Percentiles rank a stretch among this genome's conserved stretches.
Conservation (phyloP, 441 rosid genomes). For the Macaranga tanarius region DNA sequence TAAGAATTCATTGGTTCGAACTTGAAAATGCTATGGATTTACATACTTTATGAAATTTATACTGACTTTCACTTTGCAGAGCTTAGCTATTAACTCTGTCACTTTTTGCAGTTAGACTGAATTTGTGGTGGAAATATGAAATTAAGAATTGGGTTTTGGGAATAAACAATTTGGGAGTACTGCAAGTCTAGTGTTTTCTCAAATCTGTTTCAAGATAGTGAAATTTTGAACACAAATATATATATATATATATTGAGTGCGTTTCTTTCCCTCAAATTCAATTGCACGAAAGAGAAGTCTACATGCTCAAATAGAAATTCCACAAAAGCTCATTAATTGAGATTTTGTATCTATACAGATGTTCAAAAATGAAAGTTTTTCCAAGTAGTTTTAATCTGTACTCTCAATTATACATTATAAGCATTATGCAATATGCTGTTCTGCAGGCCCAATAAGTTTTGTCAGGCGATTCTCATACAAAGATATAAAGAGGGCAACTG, state of each 20-base stretch:
- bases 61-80: neutral
- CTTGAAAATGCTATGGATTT: conserved; percentile 17
- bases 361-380: too few relatives aligned
- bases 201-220: neutral
- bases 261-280: too few relatives aligned
- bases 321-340: too few relatives aligned
- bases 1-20: neutral
- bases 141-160: neutral
- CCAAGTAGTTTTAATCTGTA: neutral
- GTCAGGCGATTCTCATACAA: conserved; percentile 56
- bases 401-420: neutral
- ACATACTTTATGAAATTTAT: neutral
- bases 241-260: too few relatives aligned
- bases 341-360: too few relatives aligned
- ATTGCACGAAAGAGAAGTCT: too few relatives aligned
- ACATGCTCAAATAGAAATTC: too few relatives aligned
- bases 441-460: conserved; percentile 51
- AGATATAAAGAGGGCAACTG: conserved; percentile 73
- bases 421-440: neutral
- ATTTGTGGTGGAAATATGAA: neutral
- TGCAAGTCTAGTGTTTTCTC: neutral
- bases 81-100: too few relatives aligned
- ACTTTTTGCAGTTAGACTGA: neutral
- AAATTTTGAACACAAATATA: too few relatives aligned
- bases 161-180: neutral